A percentile compares a stretch with the other conserved stretches of the same genome.
Conservation (phyloP, 768 basidiomycete genomes). For the Lepiota venenata region DNA sequence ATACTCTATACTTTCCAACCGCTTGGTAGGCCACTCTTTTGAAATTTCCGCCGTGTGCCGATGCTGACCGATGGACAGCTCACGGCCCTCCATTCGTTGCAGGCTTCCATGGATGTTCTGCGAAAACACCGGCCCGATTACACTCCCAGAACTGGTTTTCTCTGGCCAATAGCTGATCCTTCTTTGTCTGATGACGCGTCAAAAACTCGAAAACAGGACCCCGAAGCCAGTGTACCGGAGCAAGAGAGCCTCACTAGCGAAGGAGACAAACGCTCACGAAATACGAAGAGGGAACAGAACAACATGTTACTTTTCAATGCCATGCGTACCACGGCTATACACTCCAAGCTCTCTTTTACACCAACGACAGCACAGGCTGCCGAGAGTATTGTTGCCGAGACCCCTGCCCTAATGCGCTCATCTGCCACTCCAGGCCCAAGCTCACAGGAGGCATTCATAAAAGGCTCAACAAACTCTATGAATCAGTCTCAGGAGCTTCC, state of each 20-base stretch:
- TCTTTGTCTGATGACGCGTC: slow-evolving; percentile 26
- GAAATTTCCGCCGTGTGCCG: neutral
- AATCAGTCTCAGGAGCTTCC: slow-evolving; percentile 37
- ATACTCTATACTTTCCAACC: slow-evolving; percentile 80
- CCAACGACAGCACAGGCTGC: slow-evolving; percentile 29
- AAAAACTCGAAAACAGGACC: slow-evolving; percentile 11
- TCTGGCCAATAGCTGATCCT: slow-evolving; percentile 77
- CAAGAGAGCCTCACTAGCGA: slow-evolving; percentile 11
- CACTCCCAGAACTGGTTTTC: slow-evolving; percentile 78
- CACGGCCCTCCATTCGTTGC: slow-evolving; percentile 66
- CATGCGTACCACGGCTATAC: slow-evolving; percentile 75
- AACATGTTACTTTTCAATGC: slow-evolving; percentile 68
- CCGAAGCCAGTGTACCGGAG: slow-evolving; percentile 8
- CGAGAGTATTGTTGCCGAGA: slow-evolving; percentile 27
- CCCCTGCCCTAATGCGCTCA: slow-evolving; percentile 29
- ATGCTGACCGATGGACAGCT: slow-evolving; percentile 38
- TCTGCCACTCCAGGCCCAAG: slow-evolving; percentile 40
- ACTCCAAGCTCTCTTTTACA: slow-evolving; percentile 54
- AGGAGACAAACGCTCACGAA: slow-evolving; percentile 20
- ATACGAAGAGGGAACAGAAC: slow-evolving; percentile 61
- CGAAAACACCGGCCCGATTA: slow-evolving; percentile 76
- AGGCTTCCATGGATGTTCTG: slow-evolving; percentile 73
- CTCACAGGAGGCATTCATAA: slow-evolving; percentile 25
- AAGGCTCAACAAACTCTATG: slow-evolving; percentile 30
- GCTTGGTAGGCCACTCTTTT: slow-evolving; percentile 51